A percentile compares a stretch with the other conserved stretches of the same genome.
Evolutionary conservation across 1,139 yeast species (phyloP).

Genomic region (Saccharomyces hybrid): DNA sequence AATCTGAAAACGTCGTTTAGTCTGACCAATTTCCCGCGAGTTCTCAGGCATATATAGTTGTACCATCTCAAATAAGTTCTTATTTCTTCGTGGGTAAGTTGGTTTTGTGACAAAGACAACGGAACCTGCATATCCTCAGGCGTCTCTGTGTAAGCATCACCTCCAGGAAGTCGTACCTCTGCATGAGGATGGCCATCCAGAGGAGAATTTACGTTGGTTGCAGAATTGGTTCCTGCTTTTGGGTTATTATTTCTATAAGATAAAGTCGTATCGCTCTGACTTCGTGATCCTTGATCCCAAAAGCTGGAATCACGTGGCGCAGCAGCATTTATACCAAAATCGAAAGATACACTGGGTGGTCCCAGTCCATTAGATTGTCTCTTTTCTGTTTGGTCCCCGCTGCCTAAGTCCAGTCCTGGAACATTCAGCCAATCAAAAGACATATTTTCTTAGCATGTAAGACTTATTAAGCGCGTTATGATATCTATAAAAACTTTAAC

Average conservation of each 20-base stretch:
- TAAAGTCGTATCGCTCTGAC: conserved; percentile 7
- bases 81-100: conserved; percentile 55
- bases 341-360: conserved; percentile 4
- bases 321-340: conserved; percentile 5
- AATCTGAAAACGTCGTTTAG: conserved; percentile 59
- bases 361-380: background rate
- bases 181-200: conserved; percentile 3
- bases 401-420: conserved; percentile 21
- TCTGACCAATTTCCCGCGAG: conserved; percentile 47
- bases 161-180: background rate
- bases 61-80: conserved; percentile 76
- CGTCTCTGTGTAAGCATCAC: conserved; percentile 19
- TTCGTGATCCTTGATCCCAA: conserved; percentile 1
- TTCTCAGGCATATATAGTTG: conserved; percentile 55
- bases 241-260: conserved; percentile 2
- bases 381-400: background rate
- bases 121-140: conserved; percentile 39
- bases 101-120: conserved; percentile 52
- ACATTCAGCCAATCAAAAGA: conserved; percentile 32
- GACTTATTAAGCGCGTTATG: background rate
- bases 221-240: background rate
- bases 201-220: background rate
- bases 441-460: conserved; percentile 13
- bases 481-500: background rate
- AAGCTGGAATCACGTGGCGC: conserved; percentile 23